A percentile compares a stretch with the other conserved stretches of the same genome.
Evolutionary conservation across 2,329 filamentous ascomycete genomes (phyloP).

Genomic region (Penicillium janthinellum): DNA sequence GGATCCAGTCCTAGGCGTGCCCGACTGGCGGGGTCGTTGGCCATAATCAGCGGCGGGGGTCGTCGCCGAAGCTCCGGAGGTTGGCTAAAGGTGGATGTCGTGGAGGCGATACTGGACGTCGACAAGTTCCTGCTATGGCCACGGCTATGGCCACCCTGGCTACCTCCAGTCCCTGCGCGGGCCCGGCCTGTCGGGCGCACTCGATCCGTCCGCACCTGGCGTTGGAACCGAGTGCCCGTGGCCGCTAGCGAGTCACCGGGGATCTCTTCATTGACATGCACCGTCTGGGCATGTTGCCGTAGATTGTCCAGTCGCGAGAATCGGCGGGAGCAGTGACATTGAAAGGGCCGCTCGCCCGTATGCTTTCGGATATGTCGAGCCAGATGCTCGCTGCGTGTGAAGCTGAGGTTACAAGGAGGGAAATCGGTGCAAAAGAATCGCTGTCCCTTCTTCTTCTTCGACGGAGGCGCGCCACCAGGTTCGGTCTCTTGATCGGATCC

Average conservation of each 20-base stretch:
- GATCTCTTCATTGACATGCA: conserved; percentile 97
- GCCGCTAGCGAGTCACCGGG: conserved; percentile 90
- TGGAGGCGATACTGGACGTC: conserved; percentile 80
- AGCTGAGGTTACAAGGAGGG: conserved; percentile 89
- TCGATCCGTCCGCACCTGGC: conserved; percentile 85
- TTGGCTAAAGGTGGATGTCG: conserved; percentile 68
- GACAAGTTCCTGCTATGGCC: conserved; percentile 86
- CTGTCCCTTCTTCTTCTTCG: conserved; percentile 95
- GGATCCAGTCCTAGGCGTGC: conserved; percentile 67
- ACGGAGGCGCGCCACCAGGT: conserved; percentile 67
- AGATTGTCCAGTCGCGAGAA: conserved; percentile 96
- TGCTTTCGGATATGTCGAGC: conserved; percentile 98
- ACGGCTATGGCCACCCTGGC: conserved; percentile 68
- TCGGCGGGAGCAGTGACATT: conserved; percentile 89
- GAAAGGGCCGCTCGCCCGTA: conserved; percentile 93
- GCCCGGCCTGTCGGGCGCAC: conserved; percentile 74
- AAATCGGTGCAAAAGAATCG: conserved; percentile 96
- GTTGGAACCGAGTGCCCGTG: conserved; percentile 86
- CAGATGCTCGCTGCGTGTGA: conserved; percentile 93
- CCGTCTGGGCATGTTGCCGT: conserved; percentile 94
- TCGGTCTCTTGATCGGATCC: conserved; percentile 67
- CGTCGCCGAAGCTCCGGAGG: conserved; percentile 66
- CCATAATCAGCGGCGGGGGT: conserved; percentile 82
- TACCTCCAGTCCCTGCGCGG: conserved; percentile 75
- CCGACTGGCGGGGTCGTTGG: conserved; percentile 64